These are phyloP conservation scores for Stipa capillata DNA, from an alignment of 176 grass and related monocot genomes.

Conservation along the genomic window DNA sequence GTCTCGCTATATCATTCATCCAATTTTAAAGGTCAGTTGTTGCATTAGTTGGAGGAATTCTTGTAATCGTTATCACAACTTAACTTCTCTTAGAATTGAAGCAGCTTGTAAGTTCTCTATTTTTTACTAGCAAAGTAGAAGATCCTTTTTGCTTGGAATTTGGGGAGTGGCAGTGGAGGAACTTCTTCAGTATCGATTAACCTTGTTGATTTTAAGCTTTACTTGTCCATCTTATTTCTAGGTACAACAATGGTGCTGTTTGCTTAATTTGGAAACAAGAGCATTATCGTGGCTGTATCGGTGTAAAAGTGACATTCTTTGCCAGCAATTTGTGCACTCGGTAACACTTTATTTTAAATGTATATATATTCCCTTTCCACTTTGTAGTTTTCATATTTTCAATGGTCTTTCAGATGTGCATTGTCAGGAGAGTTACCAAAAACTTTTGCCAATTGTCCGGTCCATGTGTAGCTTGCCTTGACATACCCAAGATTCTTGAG, in stretches of 20 bases:
- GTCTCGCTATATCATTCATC: neutral
- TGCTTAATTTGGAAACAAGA: conserved; percentile 56
- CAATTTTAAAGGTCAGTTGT: neutral
- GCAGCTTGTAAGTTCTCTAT: neutral
- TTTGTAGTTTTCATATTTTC: neutral
- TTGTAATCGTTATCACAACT: neutral
- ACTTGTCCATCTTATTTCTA: conserved; percentile 29
- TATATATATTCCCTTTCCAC: neutral
- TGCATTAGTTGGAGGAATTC: neutral
- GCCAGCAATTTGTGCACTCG: conserved; percentile 50
- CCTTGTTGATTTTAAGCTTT: neutral
- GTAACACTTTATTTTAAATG: conserved; percentile 24
- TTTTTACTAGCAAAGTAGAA: neutral
- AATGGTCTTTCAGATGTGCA: neutral
- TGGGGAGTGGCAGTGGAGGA: neutral
- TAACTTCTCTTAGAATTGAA: neutral
- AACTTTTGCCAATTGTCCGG: neutral
- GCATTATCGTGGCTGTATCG: conserved; percentile 32
- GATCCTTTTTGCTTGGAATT: neutral
- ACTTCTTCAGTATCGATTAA: neutral
- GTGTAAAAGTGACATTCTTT: conserved; percentile 57
- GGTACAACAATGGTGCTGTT: conserved; percentile 36
- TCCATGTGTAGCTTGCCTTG: neutral
- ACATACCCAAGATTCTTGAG: neutral
- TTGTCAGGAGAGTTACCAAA: neutral